Evolutionary conservation across 75 land plant species (phyloP), one percentile per base, ranked within the genome.

Genomic region (Pseudotsuga menziesii): DNA sequence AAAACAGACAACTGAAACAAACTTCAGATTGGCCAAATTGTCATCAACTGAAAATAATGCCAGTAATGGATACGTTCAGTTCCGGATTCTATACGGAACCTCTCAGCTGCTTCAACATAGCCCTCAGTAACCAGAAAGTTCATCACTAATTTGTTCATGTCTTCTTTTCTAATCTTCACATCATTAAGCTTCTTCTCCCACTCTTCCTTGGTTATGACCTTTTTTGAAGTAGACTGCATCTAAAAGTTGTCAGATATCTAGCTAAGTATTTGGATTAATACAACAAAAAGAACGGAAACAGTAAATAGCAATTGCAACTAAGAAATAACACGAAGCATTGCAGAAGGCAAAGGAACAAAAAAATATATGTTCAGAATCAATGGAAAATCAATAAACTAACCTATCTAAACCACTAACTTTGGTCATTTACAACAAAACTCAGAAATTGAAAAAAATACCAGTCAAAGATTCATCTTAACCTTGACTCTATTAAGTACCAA

Each of bases 51-150:
- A 19, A 67, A 26, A 54, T 12, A 26, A 23, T 39, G 25, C 52
- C 32, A 48, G 56, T 58, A 2, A 79, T 81, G 94, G 97, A 94
- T 94, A 94, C 98, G 98, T 72, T 95, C 93, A 12, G 99, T 94
- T 72, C 99, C 99, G 35, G 99, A 94, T 80, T 96, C 99, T 77
- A 76, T 80, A 67, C 91, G 87, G 79, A 96, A 96, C 75, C 94
- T 96, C 74, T 96, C 99, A 19, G 99, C 99, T 36, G 97, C 99
- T 35, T 96, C 99, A 39, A 94, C 99, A 86, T 88, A 96, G 60
- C 99, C 99, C 76, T 96, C 99, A 1, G 99, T 96, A 72, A 96
- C 99, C 60, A 96, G 87, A 76, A 88, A 96, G 76, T 96, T 96
- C 99, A 96, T 96, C 76, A 96, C 99, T 73, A 96, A 78, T 59